Percentiles rank a stretch among this genome's conserved stretches.
phyloP scores from a whole-genome alignment of 768 basidiomycete genomes.

The Glaciozyma antarctica region DNA sequence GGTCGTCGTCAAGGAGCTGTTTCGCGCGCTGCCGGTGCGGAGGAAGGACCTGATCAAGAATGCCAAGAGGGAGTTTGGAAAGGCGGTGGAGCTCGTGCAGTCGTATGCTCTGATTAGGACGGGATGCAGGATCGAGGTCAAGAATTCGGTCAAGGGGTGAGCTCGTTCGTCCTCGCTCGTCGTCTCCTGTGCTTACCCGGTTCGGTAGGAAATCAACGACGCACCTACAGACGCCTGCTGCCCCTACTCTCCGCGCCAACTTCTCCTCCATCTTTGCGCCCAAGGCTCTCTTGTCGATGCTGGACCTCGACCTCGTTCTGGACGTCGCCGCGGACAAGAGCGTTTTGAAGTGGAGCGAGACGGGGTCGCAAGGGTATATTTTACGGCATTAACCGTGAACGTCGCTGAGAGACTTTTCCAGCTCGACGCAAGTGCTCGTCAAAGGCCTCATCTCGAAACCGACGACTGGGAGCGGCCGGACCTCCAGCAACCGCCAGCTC shows the following conservation, averaged over 20 bases:
- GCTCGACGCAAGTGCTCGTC: conserved; percentile 47
- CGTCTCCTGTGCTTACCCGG: too few relatives aligned
- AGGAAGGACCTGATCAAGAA: conserved; percentile 85
- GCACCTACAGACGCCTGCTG: conserved; percentile 65
- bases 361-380: conserved; percentile 9
- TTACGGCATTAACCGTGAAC: neutral
- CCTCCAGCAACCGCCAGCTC: conserved; percentile 76
- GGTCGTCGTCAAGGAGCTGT: conserved; percentile 58
- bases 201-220: conserved; percentile 43
- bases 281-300: conserved; percentile 63
- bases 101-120: conserved; percentile 79
- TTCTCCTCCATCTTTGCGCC: conserved; percentile 74
- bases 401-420: neutral
- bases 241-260: conserved; percentile 53
- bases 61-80: conserved; percentile 76
- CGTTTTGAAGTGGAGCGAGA: conserved; percentile 38
- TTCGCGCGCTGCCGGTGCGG: conserved; percentile 74
- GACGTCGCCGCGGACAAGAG: conserved; percentile 58
- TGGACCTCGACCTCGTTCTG: conserved; percentile 62
- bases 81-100: conserved; percentile 67
- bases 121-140: conserved; percentile 61
- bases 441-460: conserved; percentile 80
- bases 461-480: conserved; percentile 59
- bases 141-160: conserved; percentile 64
- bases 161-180: conserved; percentile 30